Evolutionary conservation across 2,329 filamentous ascomycete genomes (phyloP), one percentile per base, ranked within the genome.

Genomic region (Venturia aucupariae): DNA sequence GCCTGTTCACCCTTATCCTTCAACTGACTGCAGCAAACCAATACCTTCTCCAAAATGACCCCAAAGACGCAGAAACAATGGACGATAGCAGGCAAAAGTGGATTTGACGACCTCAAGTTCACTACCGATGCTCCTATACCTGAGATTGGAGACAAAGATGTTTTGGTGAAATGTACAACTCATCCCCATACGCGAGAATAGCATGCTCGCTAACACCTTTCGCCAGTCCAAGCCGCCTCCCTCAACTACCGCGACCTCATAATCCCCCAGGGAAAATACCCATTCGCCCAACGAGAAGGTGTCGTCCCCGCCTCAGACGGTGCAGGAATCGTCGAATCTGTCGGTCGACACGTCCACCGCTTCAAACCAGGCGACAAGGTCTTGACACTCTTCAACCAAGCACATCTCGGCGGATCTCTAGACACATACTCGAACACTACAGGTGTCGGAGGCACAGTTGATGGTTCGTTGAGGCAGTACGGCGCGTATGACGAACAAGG

Each of bases 381-480:
- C 2, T 71, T 79, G 32, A 87, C 85, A 0, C 80, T 89, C 68
- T 89, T 89, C 78, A 84, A 83, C 71, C 82, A 84, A 70, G 76
- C 72, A 13, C 84, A 85, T 68, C 75, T 84, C 61, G 81, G 75
- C 30, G 82, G 81, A 51, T 75, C 76, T 1, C 72, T 84, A 15
- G 75, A 77, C 30, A 68, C 67, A 22, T 60, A 71, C 17, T 71
- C 72, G 32, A 66, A 79, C 3, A 63, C 66, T 0, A 85, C 84
- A 0, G 87, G 88, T 2, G 81, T 92, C 1, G 90, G 90, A 64
- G 88, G 88, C 60, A 79, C 79, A 15, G 64, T 88, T 1, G 84
- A 92, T 70, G 90, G 90, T 65, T 83, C 82, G 0, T 79, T 93
- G 38, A 82, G 88, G 55, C 79, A 87, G 69, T 85, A 88, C 68